Percentiles rank a stretch among this genome's conserved stretches.
phyloP scores from a whole-genome alignment of 1,139 yeast species.

The Blastobotrys persicus region DNA sequence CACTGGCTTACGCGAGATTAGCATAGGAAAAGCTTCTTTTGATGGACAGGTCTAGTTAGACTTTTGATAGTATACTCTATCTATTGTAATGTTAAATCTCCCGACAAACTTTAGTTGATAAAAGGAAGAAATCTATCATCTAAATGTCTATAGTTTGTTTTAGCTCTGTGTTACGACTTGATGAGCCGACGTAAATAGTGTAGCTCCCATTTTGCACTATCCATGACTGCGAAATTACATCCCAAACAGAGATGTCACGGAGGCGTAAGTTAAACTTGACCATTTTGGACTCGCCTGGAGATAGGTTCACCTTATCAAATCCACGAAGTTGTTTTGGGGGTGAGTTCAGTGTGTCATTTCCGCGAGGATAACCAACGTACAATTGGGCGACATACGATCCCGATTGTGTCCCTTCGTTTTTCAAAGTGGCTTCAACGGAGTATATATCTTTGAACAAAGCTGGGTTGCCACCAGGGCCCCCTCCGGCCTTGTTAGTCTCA shows the following conservation, averaged over 20 bases:
- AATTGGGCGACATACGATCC: constrained; percentile 60
- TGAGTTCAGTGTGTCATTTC: constrained; percentile 38
- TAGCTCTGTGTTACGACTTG: constrained; percentile 52
- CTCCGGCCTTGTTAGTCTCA: constrained; percentile 48
- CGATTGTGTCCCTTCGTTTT: constrained; percentile 49
- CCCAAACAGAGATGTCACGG: constrained; percentile 63
- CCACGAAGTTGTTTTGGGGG: constrained; percentile 58
- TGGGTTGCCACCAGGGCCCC: constrained; percentile 56
- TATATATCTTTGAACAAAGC: constrained; percentile 47
- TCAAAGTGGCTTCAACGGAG: constrained; percentile 48
- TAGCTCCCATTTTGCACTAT: constrained; percentile 57
- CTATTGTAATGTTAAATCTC: neutral
- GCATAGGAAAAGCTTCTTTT: too few species aligned
- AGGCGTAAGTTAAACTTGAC: constrained; percentile 50
- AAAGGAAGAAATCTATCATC: neutral
- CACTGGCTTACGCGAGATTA: too few species aligned
- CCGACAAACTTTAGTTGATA: neutral
- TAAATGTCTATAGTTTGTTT: constrained; percentile 16
- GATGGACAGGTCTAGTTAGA: constrained; percentile 10
- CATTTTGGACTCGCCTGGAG: constrained; percentile 42
- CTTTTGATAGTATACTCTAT: neutral
- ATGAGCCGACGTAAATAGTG: constrained; percentile 51
- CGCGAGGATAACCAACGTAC: constrained; percentile 56
- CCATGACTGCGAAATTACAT: constrained; percentile 58
- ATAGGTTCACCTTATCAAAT: constrained; percentile 54